Percentiles rank a stretch among this genome's conserved stretches.
phyloP scores from a whole-genome alignment of 768 basidiomycete species.

The Boletellus ananas region DNA sequence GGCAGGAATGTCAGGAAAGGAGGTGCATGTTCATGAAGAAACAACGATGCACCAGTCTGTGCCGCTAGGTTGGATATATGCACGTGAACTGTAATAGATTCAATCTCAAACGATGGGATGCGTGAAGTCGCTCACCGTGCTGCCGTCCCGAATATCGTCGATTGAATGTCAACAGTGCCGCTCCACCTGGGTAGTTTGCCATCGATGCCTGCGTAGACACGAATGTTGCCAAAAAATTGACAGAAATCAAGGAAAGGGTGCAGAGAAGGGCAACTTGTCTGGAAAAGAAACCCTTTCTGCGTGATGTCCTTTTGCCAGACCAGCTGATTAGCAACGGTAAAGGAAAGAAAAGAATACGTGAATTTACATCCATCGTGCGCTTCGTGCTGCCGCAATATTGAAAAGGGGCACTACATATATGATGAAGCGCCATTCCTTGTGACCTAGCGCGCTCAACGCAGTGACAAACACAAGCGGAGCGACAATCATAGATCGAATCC shows the following conservation, averaged over 20 bases:
- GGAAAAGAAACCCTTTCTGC: slow-evolving; percentile 45
- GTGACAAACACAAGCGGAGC: slow-evolving; percentile 52
- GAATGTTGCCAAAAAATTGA: slow-evolving; percentile 52
- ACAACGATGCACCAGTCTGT: slow-evolving; percentile 88
- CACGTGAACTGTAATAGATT: slow-evolving; percentile 47
- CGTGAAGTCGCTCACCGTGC: slow-evolving; percentile 24
- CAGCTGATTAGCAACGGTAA: background rate
- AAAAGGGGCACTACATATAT: slow-evolving; percentile 80
- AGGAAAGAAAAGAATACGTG: background rate
- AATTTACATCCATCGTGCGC: slow-evolving; percentile 60
- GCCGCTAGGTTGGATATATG: slow-evolving; percentile 84
- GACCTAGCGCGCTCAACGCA: slow-evolving; percentile 71
- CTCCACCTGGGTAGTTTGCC: slow-evolving; percentile 87
- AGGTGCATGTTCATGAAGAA: slow-evolving; percentile 64
- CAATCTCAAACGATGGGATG: background rate
- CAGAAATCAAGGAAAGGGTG: slow-evolving; percentile 44
- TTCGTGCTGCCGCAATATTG: slow-evolving; percentile 75
- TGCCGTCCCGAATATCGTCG: slow-evolving; percentile 35
- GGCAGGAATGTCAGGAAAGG: slow-evolving; percentile 36
- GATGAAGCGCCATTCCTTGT: slow-evolving; percentile 99
- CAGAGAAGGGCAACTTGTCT: slow-evolving; percentile 44
- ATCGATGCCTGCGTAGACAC: slow-evolving; percentile 57
- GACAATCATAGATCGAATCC: slow-evolving; percentile 47
- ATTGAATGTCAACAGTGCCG: slow-evolving; percentile 65
- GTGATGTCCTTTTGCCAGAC: slow-evolving; percentile 37